phyloP scores from a whole-genome alignment of 495 filamentous ascomycete species.

The Penicillium coprophilum region DNA sequence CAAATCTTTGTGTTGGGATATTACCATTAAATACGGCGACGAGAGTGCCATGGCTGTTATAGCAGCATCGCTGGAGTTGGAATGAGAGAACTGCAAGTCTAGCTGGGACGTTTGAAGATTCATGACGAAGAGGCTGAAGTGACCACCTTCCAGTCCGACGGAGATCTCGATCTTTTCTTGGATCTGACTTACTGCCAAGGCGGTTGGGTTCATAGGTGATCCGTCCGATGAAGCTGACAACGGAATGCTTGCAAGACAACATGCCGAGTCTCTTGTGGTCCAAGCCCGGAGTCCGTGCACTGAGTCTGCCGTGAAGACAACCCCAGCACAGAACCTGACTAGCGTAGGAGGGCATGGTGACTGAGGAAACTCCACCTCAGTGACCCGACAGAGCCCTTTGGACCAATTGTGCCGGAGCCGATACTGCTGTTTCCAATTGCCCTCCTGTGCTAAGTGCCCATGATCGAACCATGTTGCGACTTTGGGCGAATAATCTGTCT shows the following conservation, averaged over 20 bases:
- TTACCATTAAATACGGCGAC: slow-evolving; percentile 74
- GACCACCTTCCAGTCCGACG: slow-evolving; percentile 76
- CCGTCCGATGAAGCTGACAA: slow-evolving; percentile 16
- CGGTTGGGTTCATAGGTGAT: slow-evolving; percentile 54
- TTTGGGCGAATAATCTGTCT: slow-evolving; percentile 66
- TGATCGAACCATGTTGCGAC: slow-evolving; percentile 84
- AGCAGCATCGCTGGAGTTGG: slow-evolving; percentile 55
- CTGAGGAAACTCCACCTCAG: slow-evolving; percentile 67
- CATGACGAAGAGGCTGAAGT: slow-evolving; percentile 68
- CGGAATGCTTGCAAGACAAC: slow-evolving; percentile 28
- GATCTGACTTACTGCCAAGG: slow-evolving; percentile 58
- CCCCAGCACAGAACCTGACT: slow-evolving; percentile 68
- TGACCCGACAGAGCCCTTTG: slow-evolving; percentile 74
- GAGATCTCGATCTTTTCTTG: slow-evolving; percentile 45
- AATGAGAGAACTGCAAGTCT: slow-evolving; percentile 51
- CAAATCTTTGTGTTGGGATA: slow-evolving; percentile 67
- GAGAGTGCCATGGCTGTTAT: slow-evolving; percentile 75
- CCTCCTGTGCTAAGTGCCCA: slow-evolving; percentile 53
- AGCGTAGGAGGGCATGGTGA: slow-evolving; percentile 58
- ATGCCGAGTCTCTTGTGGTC: slow-evolving; percentile 60
- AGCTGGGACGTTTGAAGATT: slow-evolving; percentile 45
- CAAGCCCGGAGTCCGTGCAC: slow-evolving; percentile 71
- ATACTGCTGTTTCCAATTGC: slow-evolving; percentile 88
- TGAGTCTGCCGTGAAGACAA: slow-evolving; percentile 77
- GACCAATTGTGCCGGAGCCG: slow-evolving; percentile 92